Base-by-base conservation (phyloP, 768 basidiomycete species). In the Lactarius quietus region DNA sequence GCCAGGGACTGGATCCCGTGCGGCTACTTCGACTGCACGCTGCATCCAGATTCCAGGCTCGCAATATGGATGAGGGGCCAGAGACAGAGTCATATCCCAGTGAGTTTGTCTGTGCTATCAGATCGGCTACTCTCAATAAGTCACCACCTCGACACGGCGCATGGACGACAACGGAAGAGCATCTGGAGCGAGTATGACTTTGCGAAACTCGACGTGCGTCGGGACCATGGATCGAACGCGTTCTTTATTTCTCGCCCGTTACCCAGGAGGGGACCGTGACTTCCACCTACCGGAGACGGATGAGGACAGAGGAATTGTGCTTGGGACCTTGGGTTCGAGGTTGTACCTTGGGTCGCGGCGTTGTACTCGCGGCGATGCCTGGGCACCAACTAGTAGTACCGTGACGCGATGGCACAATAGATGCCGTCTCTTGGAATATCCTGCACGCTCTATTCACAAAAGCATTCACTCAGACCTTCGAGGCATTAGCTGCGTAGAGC, bases 11-110 rank as follows among this genome's bases (percentile, higher is more conserved):
- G n/a, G n/a, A 20, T 61, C 18, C 59, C 59, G 23, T 18, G 23
- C 23, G 10, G 26, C 48, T 61, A 39, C 51, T 61, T 61, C 51
- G 60, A 61, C 31, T 61, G 53, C 36, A 61, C 51, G 26, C 20
- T 15, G 36, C 36, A 39, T 28, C 60, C 60, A 38, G 36, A 48
- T 12, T 20, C 51, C 6, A 20, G 20, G 20, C 2, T 61, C 38
- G 26, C 18, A 29, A 61, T 61, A 38, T 28, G 53, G 10, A 39
- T 61, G 36, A 23, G n/a, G 20, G 60, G 26, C 7, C 7, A 12
- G 38, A 61, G 14, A 15, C 26, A 4, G 33, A 45, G n/a, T 14
- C 41, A 8, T 31, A 43, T 18, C 2, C 29, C 31, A 8, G 54
- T 62, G 39, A 56, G 54, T 28, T 14, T 20, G 17, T 29, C 20